Evolutionary conservation across 345 rosid genomes (phyloP), one percentile per base, ranked within the genome.

Genomic region (Hibiscus mutabilis): DNA sequence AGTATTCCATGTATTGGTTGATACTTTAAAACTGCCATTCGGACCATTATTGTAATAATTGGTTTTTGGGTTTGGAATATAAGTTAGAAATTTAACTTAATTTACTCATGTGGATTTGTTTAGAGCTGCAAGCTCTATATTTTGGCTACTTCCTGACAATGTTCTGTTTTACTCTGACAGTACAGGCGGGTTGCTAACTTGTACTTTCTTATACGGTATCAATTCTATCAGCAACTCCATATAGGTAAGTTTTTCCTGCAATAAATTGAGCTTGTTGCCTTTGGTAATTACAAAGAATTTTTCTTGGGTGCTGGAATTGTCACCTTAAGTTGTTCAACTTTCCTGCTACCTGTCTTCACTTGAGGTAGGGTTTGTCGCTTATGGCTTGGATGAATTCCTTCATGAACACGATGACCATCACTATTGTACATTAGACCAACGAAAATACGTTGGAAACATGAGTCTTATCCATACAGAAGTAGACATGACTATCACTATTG

Each of bases 111-210:
- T 27, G 71, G 58, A 29, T 67, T 57, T 21, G 25, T 22, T 35
- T 69, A 14, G 73, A 37, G 22, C 37, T 9, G 8, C 5, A 53
- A 42, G 19, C 49, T 55, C 24, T 22, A 0, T 22, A 46, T 57
- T 13, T 27, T 61, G 56, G 49, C 62, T 27, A 40, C 55, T 33
- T 69, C 62, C 82, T 89, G 81, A 84, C 72, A 80, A 71, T 71
- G 52, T 68, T 25, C 31, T 75, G 66, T 86, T 81, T 84, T 76
- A 16, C 37, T 75, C 62, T 89, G 87, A 82, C 98, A 92, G 99
- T 96, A 92, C 83, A 91, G 99, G 85, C 99, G 98, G 84, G 97
- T 96, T 67, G 99, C 99, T 19, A 96, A 96, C 78, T 80, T 87
- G 58, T 96, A 96, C 88, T 92, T 96, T 78, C 92, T 96, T 70